These are phyloP conservation scores for Venturia nashicola DNA, from an alignment of 2,329 filamentous ascomycete genomes.

Conservation along the genomic window DNA sequence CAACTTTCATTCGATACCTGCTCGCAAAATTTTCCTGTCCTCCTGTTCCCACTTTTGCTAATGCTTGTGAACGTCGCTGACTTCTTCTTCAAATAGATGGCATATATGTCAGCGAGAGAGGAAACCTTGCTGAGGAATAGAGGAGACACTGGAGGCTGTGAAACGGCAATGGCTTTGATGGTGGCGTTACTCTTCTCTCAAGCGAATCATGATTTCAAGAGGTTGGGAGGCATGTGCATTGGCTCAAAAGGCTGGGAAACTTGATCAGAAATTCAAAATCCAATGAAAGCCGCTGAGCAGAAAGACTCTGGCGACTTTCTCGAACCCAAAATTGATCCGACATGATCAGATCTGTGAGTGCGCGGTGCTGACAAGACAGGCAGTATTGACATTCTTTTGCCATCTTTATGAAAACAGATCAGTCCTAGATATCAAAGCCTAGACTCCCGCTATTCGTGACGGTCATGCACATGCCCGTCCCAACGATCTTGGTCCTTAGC, in stretches of 20 bases:
- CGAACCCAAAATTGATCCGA: not conserved
- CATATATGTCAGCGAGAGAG: slow-evolving; percentile 98
- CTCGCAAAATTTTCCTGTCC: no score
- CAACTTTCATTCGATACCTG: no score
- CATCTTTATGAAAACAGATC: not conserved
- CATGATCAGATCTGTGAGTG: not conserved
- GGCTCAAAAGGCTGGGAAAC: not conserved
- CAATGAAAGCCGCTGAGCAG: not conserved
- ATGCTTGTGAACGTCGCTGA: not conserved
- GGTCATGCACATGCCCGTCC: not conserved
- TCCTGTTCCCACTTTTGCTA: no score
- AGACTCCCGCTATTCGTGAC: not conserved
- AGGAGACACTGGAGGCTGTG: not conserved
- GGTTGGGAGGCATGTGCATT: slow-evolving; percentile 1
- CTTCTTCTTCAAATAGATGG: slow-evolving; percentile 72
- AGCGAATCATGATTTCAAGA: not conserved
- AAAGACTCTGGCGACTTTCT: not conserved
- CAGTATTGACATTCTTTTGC: not conserved
- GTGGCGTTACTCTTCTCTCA: not conserved
- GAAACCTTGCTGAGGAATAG: slow-evolving; percentile 69
- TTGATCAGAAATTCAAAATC: not conserved
- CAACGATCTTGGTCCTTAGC: no score
- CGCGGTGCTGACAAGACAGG: not conserved
- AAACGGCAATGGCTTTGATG: not conserved
- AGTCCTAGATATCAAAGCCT: no score